Percentiles rank a stretch among this genome's conserved stretches.
Conservation (phyloP, 2,329 filamentous ascomycete genomes). For the Venturia carpophila region DNA sequence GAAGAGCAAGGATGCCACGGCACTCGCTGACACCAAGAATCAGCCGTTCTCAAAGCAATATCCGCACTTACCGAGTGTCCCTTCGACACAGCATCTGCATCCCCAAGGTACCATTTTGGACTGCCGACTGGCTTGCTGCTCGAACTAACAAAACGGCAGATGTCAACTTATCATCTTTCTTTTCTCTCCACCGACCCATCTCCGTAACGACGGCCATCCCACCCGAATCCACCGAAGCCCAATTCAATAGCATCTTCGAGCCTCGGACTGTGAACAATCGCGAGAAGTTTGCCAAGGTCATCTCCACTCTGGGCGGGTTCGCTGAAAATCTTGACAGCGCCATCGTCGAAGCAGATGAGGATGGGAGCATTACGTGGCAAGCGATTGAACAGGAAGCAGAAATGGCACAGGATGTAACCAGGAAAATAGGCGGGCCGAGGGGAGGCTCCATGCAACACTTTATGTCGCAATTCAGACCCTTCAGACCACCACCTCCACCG, state of each 20-base stretch:
- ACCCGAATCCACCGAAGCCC: conserved; percentile 59
- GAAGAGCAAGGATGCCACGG: conserved; percentile 47
- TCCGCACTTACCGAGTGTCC: conserved; percentile 57
- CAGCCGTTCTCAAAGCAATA: conserved; percentile 17
- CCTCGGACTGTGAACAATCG: conserved; percentile 40
- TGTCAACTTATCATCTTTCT: conserved; percentile 82
- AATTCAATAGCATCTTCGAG: conserved; percentile 80
- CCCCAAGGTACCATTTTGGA: conserved; percentile 48
- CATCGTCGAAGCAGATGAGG: conserved; percentile 13
- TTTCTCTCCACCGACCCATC: conserved; percentile 90
- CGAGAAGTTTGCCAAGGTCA: conserved; percentile 46
- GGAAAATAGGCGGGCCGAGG: background rate
- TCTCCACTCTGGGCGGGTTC: conserved; percentile 38
- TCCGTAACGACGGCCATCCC: conserved; percentile 75
- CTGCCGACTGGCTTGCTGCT: conserved; percentile 4
- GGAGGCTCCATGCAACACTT: background rate
- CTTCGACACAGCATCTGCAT: conserved; percentile 64
- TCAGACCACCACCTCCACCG: conserved; percentile 76
- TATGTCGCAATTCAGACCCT: conserved; percentile 53
- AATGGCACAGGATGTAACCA: background rate
- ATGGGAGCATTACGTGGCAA: conserved; percentile 7
- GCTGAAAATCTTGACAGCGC: conserved; percentile 32
- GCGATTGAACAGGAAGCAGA: background rate
- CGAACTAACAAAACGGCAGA: conserved; percentile 45
- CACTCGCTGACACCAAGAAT: conserved; percentile 21